Base-by-base conservation (phyloP, 306 rosid genomes). In the Pterocarpus macrocarpus region DNA sequence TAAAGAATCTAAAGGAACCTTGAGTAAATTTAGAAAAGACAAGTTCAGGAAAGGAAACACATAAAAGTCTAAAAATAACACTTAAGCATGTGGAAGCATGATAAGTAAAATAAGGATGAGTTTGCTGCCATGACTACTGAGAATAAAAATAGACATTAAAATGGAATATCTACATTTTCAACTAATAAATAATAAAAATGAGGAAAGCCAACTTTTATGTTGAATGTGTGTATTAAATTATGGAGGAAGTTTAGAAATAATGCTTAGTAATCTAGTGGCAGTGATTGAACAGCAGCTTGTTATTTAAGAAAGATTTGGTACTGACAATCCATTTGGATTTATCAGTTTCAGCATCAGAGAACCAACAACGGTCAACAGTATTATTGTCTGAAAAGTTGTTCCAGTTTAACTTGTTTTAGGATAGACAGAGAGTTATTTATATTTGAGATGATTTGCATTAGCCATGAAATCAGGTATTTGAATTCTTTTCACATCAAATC, bases 231-330 rank as follows among this genome's bases (percentile, higher is more conserved):
- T 36, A 56, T 58, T 38, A 22, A 38, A 9, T 57, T 36, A 39
- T 56, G 41, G 4, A 57, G 65, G 58, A 41, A 61, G 64, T 69
- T 80, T 39, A 47, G 34, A 61, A 36, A 62, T 49, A 16, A 61
- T 0, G 35, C 64, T 34, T 34, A 4, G 53, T 3, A 55, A 62
- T 8, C 53, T 13, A 1, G 45, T 36, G 22, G n/a, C 38, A 62
- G 55, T 63, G 43, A 57, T 52, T 52, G 45, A 43, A 73, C 16
- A 15, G n/a, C 59, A 52, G 57, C 55, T 62, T 33, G 45, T 64
- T 58, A 44, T 39, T 38, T 4, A 53, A 55, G 41, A 57, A 52
- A 73, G 55, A 74, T 2, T 59, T 16, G 62, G 50, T 5, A 32
- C 16, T 61, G 14, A 34, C 47, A 45, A 45, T 32, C 35, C 2